These are phyloP conservation scores for Glycine tomentella DNA, from an alignment of 306 rosid genomes.

Conservation along the genomic window DNA sequence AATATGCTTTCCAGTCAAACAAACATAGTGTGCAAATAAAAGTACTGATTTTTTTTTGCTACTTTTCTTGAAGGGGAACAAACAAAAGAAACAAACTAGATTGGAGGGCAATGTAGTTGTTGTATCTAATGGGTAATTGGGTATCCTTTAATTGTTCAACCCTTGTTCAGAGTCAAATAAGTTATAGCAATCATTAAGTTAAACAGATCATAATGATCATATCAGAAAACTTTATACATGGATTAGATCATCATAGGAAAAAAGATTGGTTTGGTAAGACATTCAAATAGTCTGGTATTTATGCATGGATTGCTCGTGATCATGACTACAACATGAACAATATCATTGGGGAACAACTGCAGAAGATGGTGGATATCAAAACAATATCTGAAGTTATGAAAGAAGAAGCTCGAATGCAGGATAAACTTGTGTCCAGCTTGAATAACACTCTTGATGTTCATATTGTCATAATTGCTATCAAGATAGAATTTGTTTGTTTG, in stretches of 20 bases:
- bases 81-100: too few species aligned
- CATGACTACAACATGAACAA: slow-evolving; percentile 71
- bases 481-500: too few species aligned
- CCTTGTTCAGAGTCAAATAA: too few species aligned
- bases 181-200: too few species aligned
- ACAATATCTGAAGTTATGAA: slow-evolving; percentile 77
- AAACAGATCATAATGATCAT: too few species aligned
- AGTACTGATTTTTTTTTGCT: too few species aligned
- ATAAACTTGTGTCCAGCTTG: slow-evolving; percentile 70
- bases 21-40: slow-evolving; percentile 58
- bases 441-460: slow-evolving; percentile 66
- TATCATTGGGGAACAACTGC: slow-evolving; percentile 77
- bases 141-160: too few species aligned
- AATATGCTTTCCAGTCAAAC: slow-evolving; percentile 77
- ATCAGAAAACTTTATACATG: too few species aligned
- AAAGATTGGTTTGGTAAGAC: slow-evolving; percentile 65
- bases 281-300: slow-evolving; percentile 72
- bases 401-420: slow-evolving; percentile 79
- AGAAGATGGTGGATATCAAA: slow-evolving; percentile 77
- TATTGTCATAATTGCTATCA: too few species aligned
- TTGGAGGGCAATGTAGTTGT: too few species aligned
- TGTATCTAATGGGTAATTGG: too few species aligned
- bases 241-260: slow-evolving; percentile 76
- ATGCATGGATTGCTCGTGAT: slow-evolving; percentile 91
- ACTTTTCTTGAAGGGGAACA: too few species aligned